These are phyloP conservation scores for Phlebiopsis flavidoalba DNA, from an alignment of 768 basidiomycete species.

Conservation along the genomic window DNA sequence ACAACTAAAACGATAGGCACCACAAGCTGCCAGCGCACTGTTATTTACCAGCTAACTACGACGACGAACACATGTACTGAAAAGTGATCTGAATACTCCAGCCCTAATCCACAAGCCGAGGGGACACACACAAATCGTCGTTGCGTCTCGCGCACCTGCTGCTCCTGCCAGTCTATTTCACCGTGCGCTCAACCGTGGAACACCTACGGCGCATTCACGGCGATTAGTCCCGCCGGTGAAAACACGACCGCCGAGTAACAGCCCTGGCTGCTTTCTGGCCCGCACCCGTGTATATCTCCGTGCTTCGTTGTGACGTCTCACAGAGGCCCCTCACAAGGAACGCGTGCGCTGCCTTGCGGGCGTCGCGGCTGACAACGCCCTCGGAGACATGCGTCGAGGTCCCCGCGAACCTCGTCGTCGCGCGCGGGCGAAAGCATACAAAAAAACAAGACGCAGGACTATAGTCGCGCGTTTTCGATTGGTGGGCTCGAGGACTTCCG, in stretches of 20 bases:
- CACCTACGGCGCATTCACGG: conserved; percentile 89
- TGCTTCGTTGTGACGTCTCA: not conserved
- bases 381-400: conserved; percentile 78
- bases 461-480: conserved; percentile 86
- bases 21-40: not conserved
- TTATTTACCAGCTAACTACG: conserved; percentile 57
- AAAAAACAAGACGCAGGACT: conserved; percentile 36
- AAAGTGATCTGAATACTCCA: conserved; percentile 83
- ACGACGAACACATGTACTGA: conserved; percentile 65
- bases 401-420: conserved; percentile 63
- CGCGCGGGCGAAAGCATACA: conserved; percentile 16
- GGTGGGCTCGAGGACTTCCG: conserved; percentile 94
- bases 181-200: conserved; percentile 69
- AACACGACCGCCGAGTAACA: conserved; percentile 50
- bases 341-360: not conserved
- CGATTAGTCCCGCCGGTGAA: no score
- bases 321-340: no score
- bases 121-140: conserved; percentile 92
- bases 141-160: conserved; percentile 2
- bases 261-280: conserved; percentile 32
- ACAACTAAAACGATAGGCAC: conserved; percentile 46
- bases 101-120: conserved; percentile 59
- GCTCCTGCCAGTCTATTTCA: no score
- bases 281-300: no score
- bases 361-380: conserved; percentile 29